Conservation (phyloP, 257 asterid species). For the Rehmannia glutinosa region DNA sequence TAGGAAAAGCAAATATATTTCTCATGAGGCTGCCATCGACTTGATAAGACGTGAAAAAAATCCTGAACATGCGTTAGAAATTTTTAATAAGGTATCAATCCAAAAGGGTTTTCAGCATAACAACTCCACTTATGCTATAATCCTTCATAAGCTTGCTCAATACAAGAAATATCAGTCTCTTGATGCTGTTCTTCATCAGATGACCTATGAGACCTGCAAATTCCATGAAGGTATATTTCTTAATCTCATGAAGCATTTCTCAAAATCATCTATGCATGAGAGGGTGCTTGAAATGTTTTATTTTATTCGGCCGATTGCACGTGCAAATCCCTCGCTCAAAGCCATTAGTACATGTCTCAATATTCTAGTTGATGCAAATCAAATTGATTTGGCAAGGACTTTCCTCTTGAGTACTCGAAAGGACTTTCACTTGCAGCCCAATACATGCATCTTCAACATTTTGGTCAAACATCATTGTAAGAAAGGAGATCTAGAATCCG, state of each 20-base stretch:
- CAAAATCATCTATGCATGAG: conserved; percentile 59
- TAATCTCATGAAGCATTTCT: conserved; percentile 88
- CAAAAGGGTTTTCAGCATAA: conserved; percentile 84
- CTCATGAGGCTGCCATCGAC: conserved; percentile 50
- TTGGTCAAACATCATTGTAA: conserved; percentile 77
- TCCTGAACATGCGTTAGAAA: conserved; percentile 58
- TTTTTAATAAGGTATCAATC: conserved; percentile 54
- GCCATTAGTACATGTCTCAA: conserved; percentile 93
- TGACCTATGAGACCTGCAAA: conserved; percentile 87
- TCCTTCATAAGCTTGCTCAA: conserved; percentile 77
- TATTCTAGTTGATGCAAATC: conserved; percentile 66
- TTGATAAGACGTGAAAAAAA: conserved; percentile 59
- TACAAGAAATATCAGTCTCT: conserved; percentile 52
- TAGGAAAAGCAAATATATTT: conserved; percentile 44
- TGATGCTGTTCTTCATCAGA: conserved; percentile 68
- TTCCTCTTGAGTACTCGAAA: conserved; percentile 56
- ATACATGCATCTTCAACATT: conserved; percentile 89
- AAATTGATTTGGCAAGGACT: conserved; percentile 57
- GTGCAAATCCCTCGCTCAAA: conserved; percentile 74
- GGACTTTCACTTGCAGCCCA: conserved; percentile 66
- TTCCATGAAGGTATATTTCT: conserved; percentile 82
- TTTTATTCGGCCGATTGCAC: conserved; percentile 49
- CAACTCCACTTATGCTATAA: conserved; percentile 60
- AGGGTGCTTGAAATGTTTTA: conserved; percentile 74
- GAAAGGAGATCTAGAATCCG: conserved; percentile 63